Base-by-base conservation (phyloP, 1,139 yeast species). In the Debaryomyces sp. region DNA sequence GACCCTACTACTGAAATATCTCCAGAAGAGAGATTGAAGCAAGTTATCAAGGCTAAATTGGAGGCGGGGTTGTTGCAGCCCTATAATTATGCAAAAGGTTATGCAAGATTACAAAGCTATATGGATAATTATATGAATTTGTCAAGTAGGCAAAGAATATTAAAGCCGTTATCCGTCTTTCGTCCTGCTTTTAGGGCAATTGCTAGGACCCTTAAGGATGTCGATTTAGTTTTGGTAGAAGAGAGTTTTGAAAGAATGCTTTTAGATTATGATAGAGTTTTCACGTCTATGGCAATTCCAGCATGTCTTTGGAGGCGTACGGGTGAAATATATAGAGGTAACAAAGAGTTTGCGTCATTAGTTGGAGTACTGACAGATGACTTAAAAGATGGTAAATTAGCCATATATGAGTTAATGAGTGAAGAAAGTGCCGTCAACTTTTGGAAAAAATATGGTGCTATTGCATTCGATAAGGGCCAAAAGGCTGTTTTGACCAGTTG, bases 251-350 rank as follows among this genome's bases (percentile, higher is more conserved):
- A 94, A 68, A 77, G 98, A 52, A 89, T 92, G 96, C 70, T 94
- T 44, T 72, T 94, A 47, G 97, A 94, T 59, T 92, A 94, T 62
- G 99, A 94, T 65, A 79, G 99, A 41, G 97, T 94, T 2, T 94
- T 94, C 67, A 91, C 98, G 0, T 87, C 96, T 6, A 91, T 92
- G 97, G 97, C 97, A 7, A 91, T 94, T 49, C 99, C 99, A 0
- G 97, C 98, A 0, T 92, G 98, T 69, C 76, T 94, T 35, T 94
- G 99, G 98, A 77, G 98, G 60, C 85, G 99, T 58, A 92, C 99
- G 0, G 99, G 99, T 2, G 98, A 94, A 60, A 92, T 94, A 4
- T 94, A 90, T 61, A 74, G 98, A 53, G 98, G 97, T 1, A 94
- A 94, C 66, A 91, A 92, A 65, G 98, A 94, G 66, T 94, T 94